Percentiles rank a stretch among this genome's conserved stretches.
Evolutionary conservation across 371 early-diverging fungal species (phyloP).

Genomic region (Mucor racemosus): DNA sequence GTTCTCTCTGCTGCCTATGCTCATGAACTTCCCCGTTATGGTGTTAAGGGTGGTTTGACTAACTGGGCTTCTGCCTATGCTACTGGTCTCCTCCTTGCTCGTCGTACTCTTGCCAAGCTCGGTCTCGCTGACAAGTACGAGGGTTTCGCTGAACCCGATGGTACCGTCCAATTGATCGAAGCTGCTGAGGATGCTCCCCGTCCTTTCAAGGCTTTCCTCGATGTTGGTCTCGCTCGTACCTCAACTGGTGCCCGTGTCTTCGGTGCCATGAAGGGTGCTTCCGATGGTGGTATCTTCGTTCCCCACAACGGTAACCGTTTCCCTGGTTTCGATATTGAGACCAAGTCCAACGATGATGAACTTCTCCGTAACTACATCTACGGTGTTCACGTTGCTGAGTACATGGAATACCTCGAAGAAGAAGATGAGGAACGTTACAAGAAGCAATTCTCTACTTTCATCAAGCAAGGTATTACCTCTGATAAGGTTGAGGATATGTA

Average conservation of each 20-base stretch:
- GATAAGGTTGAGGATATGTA: conserved; percentile 97
- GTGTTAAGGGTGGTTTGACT: conserved; percentile 99
- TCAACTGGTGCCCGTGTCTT: conserved; percentile 99
- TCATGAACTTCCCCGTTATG: conserved; percentile 98
- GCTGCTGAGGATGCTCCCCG: conserved; percentile 94
- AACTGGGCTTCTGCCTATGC: conserved; percentile 99
- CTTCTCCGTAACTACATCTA: conserved; percentile 97
- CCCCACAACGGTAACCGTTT: conserved; percentile 99
- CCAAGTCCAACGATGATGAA: conserved; percentile 95
- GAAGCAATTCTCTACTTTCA: conserved; percentile 96
- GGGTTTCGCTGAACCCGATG: conserved; percentile 94
- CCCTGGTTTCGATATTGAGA: conserved; percentile 94
- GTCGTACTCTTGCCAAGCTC: conserved; percentile 96
- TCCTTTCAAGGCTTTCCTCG: conserved; percentile 99
- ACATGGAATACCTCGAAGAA: conserved; percentile 98
- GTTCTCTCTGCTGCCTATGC: conserved; percentile 98
- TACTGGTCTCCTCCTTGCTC: conserved; percentile 98
- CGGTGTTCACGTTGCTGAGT: conserved; percentile 98
- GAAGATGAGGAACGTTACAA: conserved; percentile 99
- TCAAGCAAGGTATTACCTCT: conserved; percentile 89
- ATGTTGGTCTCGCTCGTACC: conserved; percentile 98
- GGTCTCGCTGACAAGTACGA: conserved; percentile 94
- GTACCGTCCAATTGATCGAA: conserved; percentile 89
- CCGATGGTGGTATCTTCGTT: conserved; percentile 98
- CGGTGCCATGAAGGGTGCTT: conserved; percentile 99